A percentile compares a stretch with the other conserved stretches of the same genome.
These are phyloP conservation scores for Pseudogymnoascus sp. DNA, from an alignment of 2,329 filamentous ascomycete species.

Conservation along the genomic window DNA sequence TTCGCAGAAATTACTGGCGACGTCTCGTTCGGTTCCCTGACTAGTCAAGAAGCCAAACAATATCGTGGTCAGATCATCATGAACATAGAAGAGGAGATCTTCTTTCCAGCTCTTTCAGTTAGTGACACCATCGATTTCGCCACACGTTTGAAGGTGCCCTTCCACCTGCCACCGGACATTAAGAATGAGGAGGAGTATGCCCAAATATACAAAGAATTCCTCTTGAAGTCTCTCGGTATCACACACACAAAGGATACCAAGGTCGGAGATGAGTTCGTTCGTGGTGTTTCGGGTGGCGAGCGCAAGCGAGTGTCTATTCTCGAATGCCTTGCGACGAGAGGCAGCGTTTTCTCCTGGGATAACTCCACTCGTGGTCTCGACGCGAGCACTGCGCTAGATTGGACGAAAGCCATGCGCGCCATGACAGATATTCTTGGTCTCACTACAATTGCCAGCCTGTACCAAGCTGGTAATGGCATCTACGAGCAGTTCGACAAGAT, in stretches of 20 bases:
- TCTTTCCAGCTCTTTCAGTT: slow-evolving; percentile 43
- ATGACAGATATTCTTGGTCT: slow-evolving; percentile 55
- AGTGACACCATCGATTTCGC: slow-evolving; percentile 46
- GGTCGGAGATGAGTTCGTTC: slow-evolving; percentile 49
- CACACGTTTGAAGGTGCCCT: slow-evolving; percentile 49
- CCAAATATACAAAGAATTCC: slow-evolving; percentile 45
- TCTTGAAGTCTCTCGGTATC: slow-evolving; percentile 32
- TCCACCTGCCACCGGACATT: slow-evolving; percentile 39
- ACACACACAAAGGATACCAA: slow-evolving; percentile 47
- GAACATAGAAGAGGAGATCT: slow-evolving; percentile 45
- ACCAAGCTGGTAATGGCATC: slow-evolving; percentile 63
- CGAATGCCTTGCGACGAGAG: slow-evolving; percentile 32
- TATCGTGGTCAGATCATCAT: slow-evolving; percentile 51
- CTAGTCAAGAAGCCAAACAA: slow-evolving; percentile 32
- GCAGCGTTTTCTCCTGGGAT: slow-evolving; percentile 54
- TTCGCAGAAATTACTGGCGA: slow-evolving; percentile 51
- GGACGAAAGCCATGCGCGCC: slow-evolving; percentile 49
- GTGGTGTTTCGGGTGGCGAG: slow-evolving; percentile 54
- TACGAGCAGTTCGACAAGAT: slow-evolving; percentile 65
- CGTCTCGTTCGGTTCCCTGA: slow-evolving; percentile 45
- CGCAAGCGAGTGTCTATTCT: slow-evolving; percentile 54
- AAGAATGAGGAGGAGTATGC: slow-evolving; percentile 36
- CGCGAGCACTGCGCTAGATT: slow-evolving; percentile 54
- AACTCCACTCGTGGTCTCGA: slow-evolving; percentile 59
- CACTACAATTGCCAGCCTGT: slow-evolving; percentile 54